Conservation (phyloP, 73 alveolate genomes). For the Paramecium biaurelia region DNA sequence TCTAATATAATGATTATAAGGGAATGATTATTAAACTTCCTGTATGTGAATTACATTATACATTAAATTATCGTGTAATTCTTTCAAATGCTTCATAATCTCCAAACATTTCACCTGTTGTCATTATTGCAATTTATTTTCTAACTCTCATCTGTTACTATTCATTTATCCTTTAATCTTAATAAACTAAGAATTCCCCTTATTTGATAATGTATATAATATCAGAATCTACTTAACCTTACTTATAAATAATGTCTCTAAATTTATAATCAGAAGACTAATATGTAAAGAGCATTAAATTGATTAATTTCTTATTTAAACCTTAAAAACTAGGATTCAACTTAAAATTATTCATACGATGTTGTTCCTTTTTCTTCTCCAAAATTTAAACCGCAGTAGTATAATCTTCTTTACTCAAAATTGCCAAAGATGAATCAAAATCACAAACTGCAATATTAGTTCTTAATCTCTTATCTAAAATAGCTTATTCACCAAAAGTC, state of each 20-base stretch:
- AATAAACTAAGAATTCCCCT: conserved; percentile 24
- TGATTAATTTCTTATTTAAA: not conserved
- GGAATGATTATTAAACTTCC: not conserved
- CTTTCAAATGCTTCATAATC: conserved; percentile 39
- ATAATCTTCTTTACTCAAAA: not conserved
- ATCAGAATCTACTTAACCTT: not conserved
- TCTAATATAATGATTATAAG: not conserved
- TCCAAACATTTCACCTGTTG: conserved; percentile 10
- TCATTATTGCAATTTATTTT: not conserved
- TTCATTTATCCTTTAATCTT: not conserved
- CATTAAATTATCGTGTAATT: not conserved
- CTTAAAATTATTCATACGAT: not conserved
- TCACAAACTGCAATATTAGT: not conserved
- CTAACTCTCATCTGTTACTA: not conserved
- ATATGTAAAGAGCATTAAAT: not conserved
- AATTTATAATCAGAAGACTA: not conserved
- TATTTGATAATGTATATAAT: not conserved
- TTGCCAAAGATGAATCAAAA: not conserved
- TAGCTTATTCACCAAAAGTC: conserved; percentile 25
- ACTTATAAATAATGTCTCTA: not conserved
- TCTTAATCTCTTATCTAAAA: not conserved
- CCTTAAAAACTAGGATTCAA: not conserved
- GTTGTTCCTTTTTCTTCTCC: not conserved
- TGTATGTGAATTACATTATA: not conserved
- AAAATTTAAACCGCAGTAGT: not conserved